Conservation (phyloP, 345 rosid species). For the Acer yangbiense region DNA sequence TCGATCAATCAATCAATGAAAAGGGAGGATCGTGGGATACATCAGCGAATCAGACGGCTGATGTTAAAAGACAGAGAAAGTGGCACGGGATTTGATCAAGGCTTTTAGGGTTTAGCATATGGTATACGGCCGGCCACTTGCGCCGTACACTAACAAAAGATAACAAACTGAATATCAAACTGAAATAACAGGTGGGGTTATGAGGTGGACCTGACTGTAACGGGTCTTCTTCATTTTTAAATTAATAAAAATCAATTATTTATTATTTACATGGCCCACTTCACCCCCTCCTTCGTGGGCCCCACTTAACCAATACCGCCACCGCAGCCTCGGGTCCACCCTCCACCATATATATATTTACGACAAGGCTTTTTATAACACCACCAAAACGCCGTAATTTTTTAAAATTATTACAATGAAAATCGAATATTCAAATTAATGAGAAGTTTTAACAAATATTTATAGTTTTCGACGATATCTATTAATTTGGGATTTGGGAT, state of each 20-base stretch:
- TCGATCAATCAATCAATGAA: background rate
- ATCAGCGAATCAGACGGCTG: background rate
- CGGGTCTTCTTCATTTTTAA: slow-evolving; percentile 2
- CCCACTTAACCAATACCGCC: slow-evolving; percentile 17
- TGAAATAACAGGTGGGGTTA: slow-evolving; percentile 16
- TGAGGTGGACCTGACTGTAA: slow-evolving; percentile 30
- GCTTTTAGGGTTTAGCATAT: too few species aligned
- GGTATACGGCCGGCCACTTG: slow-evolving; percentile 3
- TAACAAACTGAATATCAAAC: slow-evolving; percentile 17
- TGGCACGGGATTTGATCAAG: background rate
- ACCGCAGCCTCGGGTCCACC: slow-evolving; percentile 11
- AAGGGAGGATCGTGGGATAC: background rate
- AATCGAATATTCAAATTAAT: too few species aligned
- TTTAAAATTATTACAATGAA: too few species aligned
- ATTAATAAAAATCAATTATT: too few species aligned
- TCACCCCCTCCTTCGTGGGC: background rate
- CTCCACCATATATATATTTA: background rate
- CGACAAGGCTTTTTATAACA: too few species aligned
- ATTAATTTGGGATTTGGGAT: too few species aligned
- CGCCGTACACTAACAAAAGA: slow-evolving; percentile 13
- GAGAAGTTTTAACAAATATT: too few species aligned
- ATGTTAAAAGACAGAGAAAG: background rate
- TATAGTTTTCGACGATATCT: too few species aligned
- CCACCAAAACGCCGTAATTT: too few species aligned
- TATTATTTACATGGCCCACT: background rate